Evolutionary conservation across 169 alveolate species (phyloP).

Genomic region (Plasmodium gonderi): DNA sequence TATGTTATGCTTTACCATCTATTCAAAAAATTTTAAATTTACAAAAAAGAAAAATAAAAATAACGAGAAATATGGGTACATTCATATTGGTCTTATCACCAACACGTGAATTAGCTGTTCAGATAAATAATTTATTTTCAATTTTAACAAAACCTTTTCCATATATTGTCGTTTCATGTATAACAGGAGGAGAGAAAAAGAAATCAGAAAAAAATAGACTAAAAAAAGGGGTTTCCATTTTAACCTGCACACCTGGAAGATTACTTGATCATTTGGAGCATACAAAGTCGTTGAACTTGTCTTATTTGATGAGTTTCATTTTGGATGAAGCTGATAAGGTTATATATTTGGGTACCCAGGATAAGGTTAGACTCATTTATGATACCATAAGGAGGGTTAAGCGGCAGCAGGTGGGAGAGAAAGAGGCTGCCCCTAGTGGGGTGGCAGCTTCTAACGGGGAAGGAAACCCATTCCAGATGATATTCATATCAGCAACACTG

Average conservation of each 20-base stretch:
- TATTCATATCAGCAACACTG: constrained; percentile 88
- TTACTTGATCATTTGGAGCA: constrained; percentile 93
- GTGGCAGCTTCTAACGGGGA: not conserved
- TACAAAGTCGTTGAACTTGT: constrained; percentile 90
- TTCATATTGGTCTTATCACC: constrained; percentile 86
- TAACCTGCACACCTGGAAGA: constrained; percentile 98
- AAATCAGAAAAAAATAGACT: constrained; percentile 92
- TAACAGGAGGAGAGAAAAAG: constrained; percentile 93
- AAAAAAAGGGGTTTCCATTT: constrained; percentile 93
- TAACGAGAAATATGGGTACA: constrained; percentile 89
- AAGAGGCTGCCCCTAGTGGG: not conserved
- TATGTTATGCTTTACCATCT: constrained; percentile 95
- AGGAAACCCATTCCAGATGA: constrained; percentile 75
- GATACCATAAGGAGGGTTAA: constrained; percentile 39
- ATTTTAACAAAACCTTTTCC: constrained; percentile 78
- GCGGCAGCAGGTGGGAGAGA: not conserved
- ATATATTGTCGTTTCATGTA: constrained; percentile 84
- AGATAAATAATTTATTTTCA: constrained; percentile 78
- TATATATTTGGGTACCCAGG: constrained; percentile 97
- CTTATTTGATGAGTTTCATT: constrained; percentile 86
- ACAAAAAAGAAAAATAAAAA: constrained; percentile 41
- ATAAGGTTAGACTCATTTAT: constrained; percentile 91
- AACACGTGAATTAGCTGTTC: constrained; percentile 92
- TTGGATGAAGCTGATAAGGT: constrained; percentile 99
- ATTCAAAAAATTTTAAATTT: constrained; percentile 78